phyloP scores from a whole-genome alignment of 768 basidiomycete species.

The Termitomyces sp. region DNA sequence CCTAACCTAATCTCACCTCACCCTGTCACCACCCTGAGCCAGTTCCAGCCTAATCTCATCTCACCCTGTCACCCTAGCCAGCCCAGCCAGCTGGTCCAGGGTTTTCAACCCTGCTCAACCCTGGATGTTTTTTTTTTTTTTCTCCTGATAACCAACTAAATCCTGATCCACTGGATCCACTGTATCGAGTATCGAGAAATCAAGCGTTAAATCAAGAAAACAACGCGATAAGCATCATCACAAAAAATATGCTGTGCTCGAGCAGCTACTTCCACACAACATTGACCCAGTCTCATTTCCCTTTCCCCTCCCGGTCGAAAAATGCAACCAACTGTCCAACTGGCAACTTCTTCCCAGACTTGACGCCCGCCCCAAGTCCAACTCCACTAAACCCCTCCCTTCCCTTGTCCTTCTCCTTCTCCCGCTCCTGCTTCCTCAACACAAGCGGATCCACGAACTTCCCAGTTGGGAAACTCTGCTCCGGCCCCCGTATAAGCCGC shows the following conservation, averaged over 20 bases:
- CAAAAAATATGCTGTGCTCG: not conserved
- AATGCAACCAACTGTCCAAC: slow-evolving; percentile 80
- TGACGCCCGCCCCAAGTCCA: slow-evolving; percentile 38
- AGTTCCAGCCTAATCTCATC: too few relatives aligned
- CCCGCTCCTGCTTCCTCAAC: slow-evolving; percentile 63
- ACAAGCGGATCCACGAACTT: slow-evolving; percentile 78
- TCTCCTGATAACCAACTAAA: too few relatives aligned
- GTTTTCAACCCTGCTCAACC: too few relatives aligned
- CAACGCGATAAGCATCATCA: not conserved
- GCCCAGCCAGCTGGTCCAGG: too few relatives aligned
- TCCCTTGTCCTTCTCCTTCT: slow-evolving; percentile 28
- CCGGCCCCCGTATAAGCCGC: slow-evolving; percentile 13
- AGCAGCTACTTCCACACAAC: not conserved
- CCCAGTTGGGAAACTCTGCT: slow-evolving; percentile 20
- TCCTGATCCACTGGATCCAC: too few relatives aligned
- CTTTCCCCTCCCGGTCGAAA: slow-evolving; percentile 53
- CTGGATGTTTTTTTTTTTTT: too few relatives aligned
- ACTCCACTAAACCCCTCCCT: not conserved
- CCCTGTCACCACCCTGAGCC: too few relatives aligned
- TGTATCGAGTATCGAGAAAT: not conserved
- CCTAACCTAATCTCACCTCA: too few relatives aligned
- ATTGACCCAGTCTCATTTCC: not conserved
- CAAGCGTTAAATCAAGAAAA: too few relatives aligned
- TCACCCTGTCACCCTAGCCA: too few relatives aligned
- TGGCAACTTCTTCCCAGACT: slow-evolving; percentile 55